Base-by-base conservation (phyloP, 2,329 filamentous ascomycete genomes). In the Chaetomium olivaceum region DNA sequence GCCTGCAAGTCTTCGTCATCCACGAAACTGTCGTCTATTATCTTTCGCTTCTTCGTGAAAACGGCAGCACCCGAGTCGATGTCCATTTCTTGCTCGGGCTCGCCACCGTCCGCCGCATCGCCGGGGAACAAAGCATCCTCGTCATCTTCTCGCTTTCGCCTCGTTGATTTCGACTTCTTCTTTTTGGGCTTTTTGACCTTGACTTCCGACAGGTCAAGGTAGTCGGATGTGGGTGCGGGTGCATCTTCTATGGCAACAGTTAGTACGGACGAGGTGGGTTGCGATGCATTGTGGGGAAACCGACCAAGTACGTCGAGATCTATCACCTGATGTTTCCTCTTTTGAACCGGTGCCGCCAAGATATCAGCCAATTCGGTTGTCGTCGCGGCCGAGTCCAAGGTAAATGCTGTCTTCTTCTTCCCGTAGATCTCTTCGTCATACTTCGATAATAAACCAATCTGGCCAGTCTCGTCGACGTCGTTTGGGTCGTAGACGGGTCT, bases 181-280 rank as follows among this genome's bases (percentile, higher is more conserved):
- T 88, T 97, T 79, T 96, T 97, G 0, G 92, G 89, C 77, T 97
- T 99, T 80, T 93, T 96, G 69, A 98, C 85, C 77, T 97, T 99
- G 74, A 97, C 86, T 71, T 95, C 90, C 1, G 91, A 91, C 19
- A 89, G 80, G 68, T 97, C 92, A 69, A 96, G 82, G 76, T 99
- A 99, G 76, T 99, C 95, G 21, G 93, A 97, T 19, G 86, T 80
- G 1, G 88, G 88, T 9, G 85, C 82, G 52, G 91, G 87, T 1
- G 71, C 72, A 48, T 73, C 71, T 21, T 89, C 85, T 75, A 83
- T 76, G 19, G 71, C 59, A 56, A 7, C 71, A 21, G 72, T 77
- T 65, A 80, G 78, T 9, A 70, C 67, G 48, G 74, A 73, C 71
- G 71, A 11, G 8, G 27, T 8, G 1, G 16, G 14, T 12, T 4